Evolutionary conservation across 805 yeast genomes (phyloP), one percentile per base, ranked within the genome.

Genomic region (Candida endomychidarum): DNA sequence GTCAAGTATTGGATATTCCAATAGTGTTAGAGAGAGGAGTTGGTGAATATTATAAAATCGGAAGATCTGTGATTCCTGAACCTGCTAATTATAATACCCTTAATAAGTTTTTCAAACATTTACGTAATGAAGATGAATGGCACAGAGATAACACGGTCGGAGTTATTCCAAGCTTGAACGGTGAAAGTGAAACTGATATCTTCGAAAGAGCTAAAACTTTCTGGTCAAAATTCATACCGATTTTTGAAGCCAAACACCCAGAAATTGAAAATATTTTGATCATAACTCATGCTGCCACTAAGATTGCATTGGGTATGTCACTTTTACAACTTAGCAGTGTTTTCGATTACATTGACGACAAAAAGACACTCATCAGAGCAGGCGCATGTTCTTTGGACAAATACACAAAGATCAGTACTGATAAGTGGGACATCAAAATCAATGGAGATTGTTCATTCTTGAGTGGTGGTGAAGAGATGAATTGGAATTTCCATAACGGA

Each of bases 241-340:
- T 64, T 37, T 69, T 86, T 38, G 83, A 82, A 47, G 43, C 53
- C 6, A 64, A 72, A 43, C 74, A 64, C 51, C 95, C 96, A 0
- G 65, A 78, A 2, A 66, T 79, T 22, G 78, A 80, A 25, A 69
- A 80, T 0, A 67, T 93, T 6, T 52, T 93, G 16, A 64, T 91
- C n/a, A 81, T 87, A 19, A 81, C 96, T 3, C 98, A 93, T 63
- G 99, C 98, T 1, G 97, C 98, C 3, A 76, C 95, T 4, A 87
- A 88, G 58, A 87, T 89, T 45, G 90, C 95, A 0, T 65, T 91
- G 12, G 96, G 96, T 3, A 78, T 87, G 78, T 74, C 85, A 0
- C 65, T 91, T 11, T 54, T 84, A 52, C 80, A 80, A 0, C 75
- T 73, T 40, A 38, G 56, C 0, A 65, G 68, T 28, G 77, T 77